Conservation (phyloP, 768 basidiomycete genomes). For the Termitomyces sp. region DNA sequence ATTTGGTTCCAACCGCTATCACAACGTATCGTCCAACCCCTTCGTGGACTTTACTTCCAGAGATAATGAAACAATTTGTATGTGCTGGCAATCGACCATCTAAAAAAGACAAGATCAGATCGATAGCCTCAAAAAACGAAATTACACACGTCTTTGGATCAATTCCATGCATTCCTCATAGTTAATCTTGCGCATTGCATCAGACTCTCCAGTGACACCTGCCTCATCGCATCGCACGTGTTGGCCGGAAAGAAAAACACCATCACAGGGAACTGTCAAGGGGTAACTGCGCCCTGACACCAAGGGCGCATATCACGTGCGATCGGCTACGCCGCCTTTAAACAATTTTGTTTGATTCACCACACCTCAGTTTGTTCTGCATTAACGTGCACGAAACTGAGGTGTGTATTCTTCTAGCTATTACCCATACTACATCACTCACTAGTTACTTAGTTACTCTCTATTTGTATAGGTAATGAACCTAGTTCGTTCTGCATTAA, state of each 20-base stretch:
- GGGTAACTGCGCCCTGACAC: too few relatives aligned
- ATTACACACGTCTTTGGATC: conserved; percentile 21
- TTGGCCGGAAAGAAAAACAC: conserved; percentile 88
- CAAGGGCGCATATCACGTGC: too few relatives aligned
- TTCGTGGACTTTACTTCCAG: conserved; percentile 90
- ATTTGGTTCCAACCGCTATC: conserved; percentile 86
- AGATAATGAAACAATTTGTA: conserved; percentile 87
- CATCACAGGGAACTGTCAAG: too few relatives aligned
- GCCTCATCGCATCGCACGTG: conserved; percentile 96
- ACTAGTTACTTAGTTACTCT: too few relatives aligned
- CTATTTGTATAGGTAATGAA: too few relatives aligned
- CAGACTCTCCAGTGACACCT: conserved; percentile 94
- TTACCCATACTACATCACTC: too few relatives aligned
- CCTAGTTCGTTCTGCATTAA: too few relatives aligned
- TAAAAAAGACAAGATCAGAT: background rate
- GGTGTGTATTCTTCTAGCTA: too few relatives aligned
- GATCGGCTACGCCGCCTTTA: too few relatives aligned
- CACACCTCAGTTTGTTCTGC: too few relatives aligned
- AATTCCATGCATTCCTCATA: conserved; percentile 69
- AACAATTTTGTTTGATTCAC: too few relatives aligned
- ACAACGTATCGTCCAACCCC: conserved; percentile 92
- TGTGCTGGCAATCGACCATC: conserved; percentile 40
- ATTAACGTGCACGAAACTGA: too few relatives aligned
- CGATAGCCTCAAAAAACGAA: background rate
- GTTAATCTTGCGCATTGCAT: conserved; percentile 84